Base-by-base conservation (phyloP, 1,284 basidiomycete species). In the Melampsora larici-populina region DNA sequence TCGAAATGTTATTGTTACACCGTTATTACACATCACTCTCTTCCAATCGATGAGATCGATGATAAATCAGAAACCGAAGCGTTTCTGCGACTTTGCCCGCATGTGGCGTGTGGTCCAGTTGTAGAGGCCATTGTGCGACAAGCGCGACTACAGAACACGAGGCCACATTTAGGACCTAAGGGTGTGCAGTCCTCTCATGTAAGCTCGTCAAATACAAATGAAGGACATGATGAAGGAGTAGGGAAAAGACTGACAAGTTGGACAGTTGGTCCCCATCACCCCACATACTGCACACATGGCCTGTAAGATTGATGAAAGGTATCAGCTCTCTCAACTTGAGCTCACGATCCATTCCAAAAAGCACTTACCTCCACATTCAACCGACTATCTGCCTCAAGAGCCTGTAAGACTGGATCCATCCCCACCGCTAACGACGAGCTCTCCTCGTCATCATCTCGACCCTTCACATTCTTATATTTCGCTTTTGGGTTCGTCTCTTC, bases 91-190 rank as follows among this genome's bases (percentile, higher is more conserved):
- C 55, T 29, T 9, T n/a, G 29, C 8, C n/a, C 55, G 17, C 55
- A 58, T 58, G n/a, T 15, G 24, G 55, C 55, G 55, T 58, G 55
- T 58, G n/a, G n/a, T 24, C 55, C 55, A n/a, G n/a, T 58, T 11
- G 55, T 58, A 24, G n/a, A 58, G 8, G 55, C 55, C 29, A 58
- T 58, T 11, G 55, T 58, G 4, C 69, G 11, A 26, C 69, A 70
- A n/a, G 24, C 51, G 2, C 69, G 24, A 51, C 69, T 70, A 31
- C 69, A 70, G n/a, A 70, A 70, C 29, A 58, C 69, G 26, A 70
- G 69, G n/a, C 60, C 51, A 31, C 69, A 70, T 60, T 70, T 70
- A 21, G 69, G 69, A 60, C 69, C 69, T 70, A 36, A 2, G 17
- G 33, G 1, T 6, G 24, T 36, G 15, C 48, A 46, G 21, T 43